Evolutionary conservation across 192 early-diverging fungal genomes (phyloP).

Genomic region (Cladochytrium replicatum): DNA sequence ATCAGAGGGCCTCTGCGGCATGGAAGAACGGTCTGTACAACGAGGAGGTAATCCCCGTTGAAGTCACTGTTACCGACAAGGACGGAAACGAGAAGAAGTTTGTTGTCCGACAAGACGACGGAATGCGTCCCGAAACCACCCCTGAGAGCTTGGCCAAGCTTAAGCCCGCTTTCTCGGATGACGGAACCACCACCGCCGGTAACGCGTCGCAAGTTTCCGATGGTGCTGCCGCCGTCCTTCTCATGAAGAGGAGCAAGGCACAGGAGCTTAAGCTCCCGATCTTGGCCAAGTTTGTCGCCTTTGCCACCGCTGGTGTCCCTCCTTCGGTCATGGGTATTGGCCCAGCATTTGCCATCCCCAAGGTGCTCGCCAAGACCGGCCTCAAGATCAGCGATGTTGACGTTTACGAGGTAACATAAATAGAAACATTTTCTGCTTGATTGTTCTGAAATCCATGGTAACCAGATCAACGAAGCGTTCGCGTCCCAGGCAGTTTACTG

Average conservation of each 20-base stretch:
- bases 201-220: conserved; percentile 97
- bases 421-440: no score
- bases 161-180: conserved; percentile 78
- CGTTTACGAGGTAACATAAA: no score
- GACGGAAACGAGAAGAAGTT: no score
- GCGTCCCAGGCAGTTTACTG: conserved; percentile 94
- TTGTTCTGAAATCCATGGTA: no score
- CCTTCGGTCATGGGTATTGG: conserved; percentile 96
- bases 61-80: no score
- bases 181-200: conserved; percentile 85
- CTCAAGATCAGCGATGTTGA: conserved; percentile 70
- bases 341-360: conserved; percentile 89
- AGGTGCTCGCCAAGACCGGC: conserved; percentile 69
- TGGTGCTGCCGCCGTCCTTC: conserved; percentile 91
- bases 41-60: conserved; percentile 82
- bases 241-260: conserved; percentile 90
- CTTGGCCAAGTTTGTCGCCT: conserved; percentile 78
- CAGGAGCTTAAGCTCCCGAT: conserved; percentile 75
- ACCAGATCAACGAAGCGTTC: conserved; percentile 97
- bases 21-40: conserved; percentile 86
- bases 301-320: conserved; percentile 82
- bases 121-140: conserved; percentile 80
- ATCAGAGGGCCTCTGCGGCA: conserved; percentile 71
- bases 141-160: conserved; percentile 73
- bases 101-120: conserved; percentile 81